Conservation (phyloP, 2,329 filamentous ascomycete species). For the Scolecobasidium constrictum region DNA sequence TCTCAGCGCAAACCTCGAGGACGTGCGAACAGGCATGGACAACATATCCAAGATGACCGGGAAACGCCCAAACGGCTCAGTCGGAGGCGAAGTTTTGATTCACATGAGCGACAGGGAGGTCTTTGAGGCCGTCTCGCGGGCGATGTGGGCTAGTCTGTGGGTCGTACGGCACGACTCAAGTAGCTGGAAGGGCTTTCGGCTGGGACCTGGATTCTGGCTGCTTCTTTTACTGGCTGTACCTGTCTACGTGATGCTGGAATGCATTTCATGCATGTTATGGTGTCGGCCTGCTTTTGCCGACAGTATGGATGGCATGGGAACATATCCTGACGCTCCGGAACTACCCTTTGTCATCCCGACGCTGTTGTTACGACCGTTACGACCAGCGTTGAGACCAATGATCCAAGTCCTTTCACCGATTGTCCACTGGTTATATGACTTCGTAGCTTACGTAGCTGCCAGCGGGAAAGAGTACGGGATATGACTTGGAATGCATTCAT, state of each 20-base stretch:
- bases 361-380: constrained; percentile 34
- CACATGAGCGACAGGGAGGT: not conserved
- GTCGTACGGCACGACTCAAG: too few species aligned
- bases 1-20: not conserved
- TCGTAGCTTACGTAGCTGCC: not conserved
- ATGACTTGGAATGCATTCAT: too few species aligned
- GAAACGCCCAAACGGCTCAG: constrained; percentile 5
- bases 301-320: constrained; percentile 38
- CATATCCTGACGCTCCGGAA: constrained; percentile 39
- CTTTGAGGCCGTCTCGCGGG: not conserved
- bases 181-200: too few species aligned
- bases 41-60: constrained; percentile 2
- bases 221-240: not conserved
- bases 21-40: not conserved
- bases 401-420: constrained; percentile 11
- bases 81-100: not conserved
- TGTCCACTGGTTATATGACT: constrained; percentile 2
- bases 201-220: too few species aligned
- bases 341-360: constrained; percentile 47
- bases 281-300: constrained; percentile 39
- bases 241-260: constrained; percentile 20
- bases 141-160: not conserved
- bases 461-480: too few species aligned
- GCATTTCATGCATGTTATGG: constrained; percentile 24
- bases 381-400: constrained; percentile 25